phyloP scores from a whole-genome alignment of 1,284 basidiomycete genomes.

The Melampsora larici-populina region DNA sequence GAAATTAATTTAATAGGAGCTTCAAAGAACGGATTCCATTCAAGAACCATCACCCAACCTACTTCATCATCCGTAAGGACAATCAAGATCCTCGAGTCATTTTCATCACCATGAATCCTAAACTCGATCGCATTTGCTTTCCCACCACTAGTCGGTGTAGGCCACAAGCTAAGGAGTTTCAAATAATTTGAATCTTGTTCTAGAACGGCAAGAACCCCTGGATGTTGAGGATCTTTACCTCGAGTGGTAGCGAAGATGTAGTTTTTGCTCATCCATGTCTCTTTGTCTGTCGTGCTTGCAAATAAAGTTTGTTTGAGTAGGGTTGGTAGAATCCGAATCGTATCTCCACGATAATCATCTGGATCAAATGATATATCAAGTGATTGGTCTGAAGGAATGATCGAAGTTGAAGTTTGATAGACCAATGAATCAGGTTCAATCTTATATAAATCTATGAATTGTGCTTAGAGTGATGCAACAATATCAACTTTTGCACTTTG shows the following conservation, averaged over 20 bases:
- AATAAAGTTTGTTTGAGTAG: background rate
- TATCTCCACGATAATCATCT: conserved; percentile 48
- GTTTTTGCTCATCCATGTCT: background rate
- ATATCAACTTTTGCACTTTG: conserved; percentile 24
- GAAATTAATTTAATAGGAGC: conserved; percentile 38
- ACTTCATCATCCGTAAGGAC: conserved; percentile 50
- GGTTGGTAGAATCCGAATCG: conserved; percentile 49
- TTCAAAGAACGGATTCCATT: conserved; percentile 43
- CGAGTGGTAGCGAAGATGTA: conserved; percentile 50
- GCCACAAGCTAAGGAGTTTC: conserved; percentile 33
- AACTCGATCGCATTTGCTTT: conserved; percentile 52
- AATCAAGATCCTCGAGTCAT: background rate
- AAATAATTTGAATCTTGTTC: conserved; percentile 16
- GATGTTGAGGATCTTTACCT: conserved; percentile 44
- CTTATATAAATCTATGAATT: conserved; percentile 29
- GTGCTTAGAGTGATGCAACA: conserved; percentile 21
- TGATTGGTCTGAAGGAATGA: background rate
- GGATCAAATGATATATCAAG: conserved; percentile 2
- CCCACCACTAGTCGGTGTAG: conserved; percentile 49
- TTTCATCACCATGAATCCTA: conserved; percentile 29
- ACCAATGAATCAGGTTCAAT: background rate
- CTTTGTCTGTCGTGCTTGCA: too few relatives aligned
- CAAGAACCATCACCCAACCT: conserved; percentile 47
- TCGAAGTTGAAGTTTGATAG: conserved; percentile 13
- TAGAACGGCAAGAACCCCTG: conserved; percentile 47